A percentile compares a stretch with the other conserved stretches of the same genome.
Conservation (phyloP, 1,139 yeast species). For the Lipomyces yarrowii region DNA sequence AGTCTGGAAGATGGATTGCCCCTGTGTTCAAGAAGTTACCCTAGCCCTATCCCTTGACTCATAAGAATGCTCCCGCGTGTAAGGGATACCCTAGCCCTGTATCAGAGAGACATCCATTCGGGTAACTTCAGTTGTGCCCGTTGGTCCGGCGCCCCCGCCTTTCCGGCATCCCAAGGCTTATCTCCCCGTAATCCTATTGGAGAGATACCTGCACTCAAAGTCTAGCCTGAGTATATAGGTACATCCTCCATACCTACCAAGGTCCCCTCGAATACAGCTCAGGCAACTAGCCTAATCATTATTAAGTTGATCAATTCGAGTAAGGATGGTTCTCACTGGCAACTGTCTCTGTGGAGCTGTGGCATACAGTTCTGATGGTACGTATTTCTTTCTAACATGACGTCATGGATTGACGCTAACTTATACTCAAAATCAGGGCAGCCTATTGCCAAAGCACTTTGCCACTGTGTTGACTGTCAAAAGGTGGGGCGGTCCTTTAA, state of each 20-base stretch:
- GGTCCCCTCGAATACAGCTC: not conserved
- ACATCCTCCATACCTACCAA: not conserved
- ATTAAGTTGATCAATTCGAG: not conserved
- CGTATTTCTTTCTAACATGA: not conserved
- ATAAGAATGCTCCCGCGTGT: too few species aligned
- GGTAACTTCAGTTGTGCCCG: too few species aligned
- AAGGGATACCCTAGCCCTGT: too few species aligned
- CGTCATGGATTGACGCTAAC: not conserved
- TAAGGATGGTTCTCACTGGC: not conserved
- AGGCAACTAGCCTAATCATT: not conserved
- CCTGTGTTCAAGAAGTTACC: too few species aligned
- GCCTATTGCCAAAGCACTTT: not conserved
- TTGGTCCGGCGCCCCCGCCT: not conserved
- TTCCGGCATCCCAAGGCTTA: too few species aligned
- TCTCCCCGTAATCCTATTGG: not conserved
- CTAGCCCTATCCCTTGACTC: too few species aligned
- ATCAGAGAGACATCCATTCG: too few species aligned
- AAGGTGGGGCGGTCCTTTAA: not conserved
- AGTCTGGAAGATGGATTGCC: too few species aligned
- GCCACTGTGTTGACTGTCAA: not conserved
- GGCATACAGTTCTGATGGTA: not conserved
- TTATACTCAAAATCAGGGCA: not conserved
- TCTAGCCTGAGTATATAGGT: not conserved
- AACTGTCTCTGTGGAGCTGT: not conserved
- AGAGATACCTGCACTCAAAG: not conserved